Percentiles rank a stretch among this genome's conserved stretches.
These are phyloP conservation scores for Colletotrichum higginsianum DNA, from an alignment of 2,329 filamentous ascomycete species.

Conservation along the genomic window DNA sequence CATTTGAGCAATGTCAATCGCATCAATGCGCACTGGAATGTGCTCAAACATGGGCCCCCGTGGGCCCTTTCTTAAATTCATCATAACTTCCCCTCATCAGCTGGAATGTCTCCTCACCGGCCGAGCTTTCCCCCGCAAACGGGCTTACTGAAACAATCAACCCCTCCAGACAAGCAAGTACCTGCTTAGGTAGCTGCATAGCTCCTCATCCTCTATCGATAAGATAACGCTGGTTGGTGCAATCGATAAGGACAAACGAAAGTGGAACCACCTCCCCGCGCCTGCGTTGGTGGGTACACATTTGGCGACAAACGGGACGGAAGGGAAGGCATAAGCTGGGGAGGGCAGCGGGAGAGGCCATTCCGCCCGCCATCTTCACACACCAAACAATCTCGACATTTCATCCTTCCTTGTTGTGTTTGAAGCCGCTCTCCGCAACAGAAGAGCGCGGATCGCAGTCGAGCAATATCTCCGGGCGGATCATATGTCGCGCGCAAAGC, in stretches of 20 bases:
- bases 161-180: conserved; percentile 35
- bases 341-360: neutral
- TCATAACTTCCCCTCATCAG: neutral
- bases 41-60: neutral
- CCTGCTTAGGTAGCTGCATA: neutral
- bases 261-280: conserved; percentile 22
- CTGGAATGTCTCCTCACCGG: conserved; percentile 15
- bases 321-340: conserved; percentile 28
- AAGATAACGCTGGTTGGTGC: neutral
- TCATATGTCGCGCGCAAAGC: conserved; percentile 40
- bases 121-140: conserved; percentile 13
- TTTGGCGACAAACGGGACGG: conserved; percentile 19
- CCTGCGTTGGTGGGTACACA: conserved; percentile 4
- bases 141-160: conserved; percentile 33
- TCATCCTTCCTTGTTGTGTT: neutral
- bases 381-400: neutral
- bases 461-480: conserved; percentile 5
- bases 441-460: neutral
- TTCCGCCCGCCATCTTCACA: conserved; percentile 9
- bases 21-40: conserved; percentile 1
- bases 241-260: conserved; percentile 28
- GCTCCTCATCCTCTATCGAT: conserved; percentile 27
- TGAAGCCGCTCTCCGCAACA: neutral
- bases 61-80: neutral
- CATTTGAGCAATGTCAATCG: neutral